These are phyloP conservation scores for Apiospora kogelbergensis DNA, from an alignment of 2,329 filamentous ascomycete species.

Conservation along the genomic window DNA sequence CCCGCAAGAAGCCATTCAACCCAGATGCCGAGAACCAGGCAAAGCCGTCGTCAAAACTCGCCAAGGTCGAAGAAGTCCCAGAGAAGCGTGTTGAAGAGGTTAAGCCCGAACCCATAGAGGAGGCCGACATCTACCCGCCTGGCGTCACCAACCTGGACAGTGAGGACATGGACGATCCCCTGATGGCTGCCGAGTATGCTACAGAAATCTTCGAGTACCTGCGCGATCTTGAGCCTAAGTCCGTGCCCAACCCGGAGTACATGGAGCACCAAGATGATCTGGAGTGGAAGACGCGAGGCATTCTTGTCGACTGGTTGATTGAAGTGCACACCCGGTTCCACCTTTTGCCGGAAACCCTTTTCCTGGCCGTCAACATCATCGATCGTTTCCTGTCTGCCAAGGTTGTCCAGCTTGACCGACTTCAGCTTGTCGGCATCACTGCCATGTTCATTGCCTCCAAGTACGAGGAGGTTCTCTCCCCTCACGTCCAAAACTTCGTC, in stretches of 20 bases:
- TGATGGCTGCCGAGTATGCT: constrained; percentile 98
- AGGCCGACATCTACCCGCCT: constrained; percentile 29
- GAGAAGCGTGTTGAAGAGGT: constrained; percentile 26
- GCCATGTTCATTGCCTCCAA: constrained; percentile 99
- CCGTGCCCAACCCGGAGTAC: constrained; percentile 86
- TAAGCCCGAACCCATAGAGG: constrained; percentile 17
- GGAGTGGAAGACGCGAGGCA: constrained; percentile 98
- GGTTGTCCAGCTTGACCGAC: constrained; percentile 91
- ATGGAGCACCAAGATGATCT: constrained; percentile 93
- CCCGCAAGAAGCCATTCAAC: constrained; percentile 63
- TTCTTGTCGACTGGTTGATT: constrained; percentile 96
- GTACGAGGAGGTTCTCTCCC: constrained; percentile 97
- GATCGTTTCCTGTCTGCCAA: constrained; percentile 96
- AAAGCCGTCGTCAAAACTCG: constrained; percentile 31
- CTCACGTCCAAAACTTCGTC: constrained; percentile 94
- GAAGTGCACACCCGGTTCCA: constrained; percentile 98
- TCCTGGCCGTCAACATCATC: constrained; percentile 96
- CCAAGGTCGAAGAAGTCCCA: constrained; percentile 34
- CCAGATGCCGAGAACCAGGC: constrained; percentile 49
- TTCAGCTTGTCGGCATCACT: constrained; percentile 95
- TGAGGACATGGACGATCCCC: constrained; percentile 88
- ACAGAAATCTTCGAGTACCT: constrained; percentile 97
- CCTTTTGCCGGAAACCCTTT: constrained; percentile 91
- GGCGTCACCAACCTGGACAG: constrained; percentile 69
- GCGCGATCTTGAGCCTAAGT: constrained; percentile 76